Base-by-base conservation (phyloP, 2,329 filamentous ascomycete species). In the Chalaropsis thielavioides region DNA sequence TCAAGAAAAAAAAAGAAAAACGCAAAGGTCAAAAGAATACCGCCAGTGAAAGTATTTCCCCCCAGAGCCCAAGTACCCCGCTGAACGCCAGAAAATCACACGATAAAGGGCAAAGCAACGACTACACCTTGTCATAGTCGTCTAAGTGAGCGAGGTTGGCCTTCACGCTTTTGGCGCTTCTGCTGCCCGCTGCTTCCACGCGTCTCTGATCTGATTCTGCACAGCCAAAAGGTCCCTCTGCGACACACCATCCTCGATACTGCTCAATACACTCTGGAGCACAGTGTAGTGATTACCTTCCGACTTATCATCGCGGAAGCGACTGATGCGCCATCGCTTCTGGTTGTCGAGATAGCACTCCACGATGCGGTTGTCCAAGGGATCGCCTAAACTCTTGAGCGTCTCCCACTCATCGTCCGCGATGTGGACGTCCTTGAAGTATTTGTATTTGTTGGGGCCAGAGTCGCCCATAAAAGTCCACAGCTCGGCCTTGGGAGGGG, bases 261-360 rank as follows among this genome's bases (percentile, higher is more conserved):
- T 95, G 69, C 92, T 87, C 67, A 96, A 81, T 3, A 99, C 94
- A 72, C 88, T 95, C 31, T 85, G 79, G 1, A 96, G 90, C 0
- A 89, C 92, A 19, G 79, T 85, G 67, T 89, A 87, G 75, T 97
- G 92, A 71, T 99, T 99, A 0, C 89, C 91, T 69, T 96, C 88
- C 35, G 80, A 79, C 76, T 99, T 99, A 75, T 99, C 94, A 71
- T 97, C 92, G 63, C 94, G 83, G 75, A 96, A 92, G 38, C 92
- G 85, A 70, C 94, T 87, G 73, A 90, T 89, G 66, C 91, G 84
- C 94, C 94, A 99, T 24, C 86, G 79, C 19, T 83, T 83, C 66
- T 85, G 75, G 1, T 83, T 79, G 71, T 96, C 90, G 75, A 90
- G 84, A 72, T 85, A 90, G 73, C 91, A 96, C 76, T 99, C 94